Base-by-base conservation (phyloP, 2,329 filamentous ascomycete species). In the Colletotrichum karsti region DNA sequence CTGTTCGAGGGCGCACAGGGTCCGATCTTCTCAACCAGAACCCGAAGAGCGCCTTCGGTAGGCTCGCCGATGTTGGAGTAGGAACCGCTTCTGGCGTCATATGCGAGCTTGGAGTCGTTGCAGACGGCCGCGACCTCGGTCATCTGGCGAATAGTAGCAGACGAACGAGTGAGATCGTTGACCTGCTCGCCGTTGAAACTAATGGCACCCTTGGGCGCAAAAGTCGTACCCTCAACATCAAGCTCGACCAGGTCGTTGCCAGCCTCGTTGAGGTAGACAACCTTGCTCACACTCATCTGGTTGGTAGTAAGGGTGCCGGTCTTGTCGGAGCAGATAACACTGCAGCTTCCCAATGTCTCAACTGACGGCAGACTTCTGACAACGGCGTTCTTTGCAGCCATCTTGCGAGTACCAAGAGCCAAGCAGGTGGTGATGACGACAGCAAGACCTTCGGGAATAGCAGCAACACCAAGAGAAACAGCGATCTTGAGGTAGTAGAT, bases 401-500 rank as follows among this genome's bases (percentile, higher is more conserved):
- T 99, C 83, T 97, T 98, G 72, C 96, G 91, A 5, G 97, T 99
- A 73, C 97, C 96, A 33, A 99, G 88, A 71, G 96, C 96, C 69
- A 99, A 85, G 80, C 96, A 99, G 30, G 96, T 98, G n/a, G 96
- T 99, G 73, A 99, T 99, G 72, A 99, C 97, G 59, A 98, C 96
- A 33, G 96, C 96, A 50, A 99, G 88, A 80, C 97, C 96, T 83
- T 99, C 96, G 0, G 96, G 96, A 76, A 99, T 99, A 72, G 97
- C 96, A 51, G 96, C 96, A 44, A 99, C 96, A 81, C 96, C 97
- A 39, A 99, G 92, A 55, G 96, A 99, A 44, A 99, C 97, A 44
- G 96, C 96, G 77, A 99, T 99, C 87, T 99, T 99, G 75, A 99
- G 90, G 81, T 99, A 99, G 87, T 99, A 99, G 76, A 99, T 98